Evolutionary conservation across 2,329 filamentous ascomycete species (phyloP).

Genomic region (Ophiocordyceps camponoti-saundersi): DNA sequence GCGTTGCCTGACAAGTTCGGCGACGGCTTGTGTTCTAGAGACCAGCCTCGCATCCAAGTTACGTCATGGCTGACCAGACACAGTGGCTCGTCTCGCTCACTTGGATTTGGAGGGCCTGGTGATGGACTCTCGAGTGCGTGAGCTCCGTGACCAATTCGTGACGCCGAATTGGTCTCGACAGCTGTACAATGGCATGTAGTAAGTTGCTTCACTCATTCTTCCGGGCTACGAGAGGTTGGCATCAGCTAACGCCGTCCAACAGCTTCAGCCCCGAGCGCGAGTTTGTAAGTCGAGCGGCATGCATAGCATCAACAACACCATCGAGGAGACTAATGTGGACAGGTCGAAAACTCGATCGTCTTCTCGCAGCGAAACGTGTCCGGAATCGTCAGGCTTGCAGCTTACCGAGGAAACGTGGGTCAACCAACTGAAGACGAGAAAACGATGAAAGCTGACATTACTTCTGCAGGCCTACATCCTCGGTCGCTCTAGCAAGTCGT

Average conservation of each 20-base stretch:
- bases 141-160: constrained; percentile 34
- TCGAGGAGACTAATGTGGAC: background rate
- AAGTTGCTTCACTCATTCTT: constrained; percentile 19
- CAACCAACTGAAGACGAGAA: background rate
- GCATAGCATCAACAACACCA: background rate
- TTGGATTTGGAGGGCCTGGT: constrained; percentile 37
- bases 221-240: constrained; percentile 28
- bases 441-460: too few relatives aligned
- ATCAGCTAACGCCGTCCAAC: constrained; percentile 23
- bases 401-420: constrained; percentile 27
- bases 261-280: constrained; percentile 25
- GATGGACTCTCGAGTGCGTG: constrained; percentile 35
- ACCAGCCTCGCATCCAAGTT: constrained; percentile 5
- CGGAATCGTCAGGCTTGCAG: constrained; percentile 8
- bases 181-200: constrained; percentile 35
- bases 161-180: constrained; percentile 24
- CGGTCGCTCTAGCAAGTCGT: constrained; percentile 24
- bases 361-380: constrained; percentile 26
- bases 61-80: background rate
- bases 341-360: constrained; percentile 40
- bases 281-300: constrained; percentile 8
- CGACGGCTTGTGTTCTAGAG: background rate
- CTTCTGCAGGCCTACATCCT: constrained; percentile 19
- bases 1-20: too few relatives aligned
- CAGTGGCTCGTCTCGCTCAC: constrained; percentile 11